phyloP scores from a whole-genome alignment of 1,284 basidiomycete species.

The Lignosus rhinocerotis region DNA sequence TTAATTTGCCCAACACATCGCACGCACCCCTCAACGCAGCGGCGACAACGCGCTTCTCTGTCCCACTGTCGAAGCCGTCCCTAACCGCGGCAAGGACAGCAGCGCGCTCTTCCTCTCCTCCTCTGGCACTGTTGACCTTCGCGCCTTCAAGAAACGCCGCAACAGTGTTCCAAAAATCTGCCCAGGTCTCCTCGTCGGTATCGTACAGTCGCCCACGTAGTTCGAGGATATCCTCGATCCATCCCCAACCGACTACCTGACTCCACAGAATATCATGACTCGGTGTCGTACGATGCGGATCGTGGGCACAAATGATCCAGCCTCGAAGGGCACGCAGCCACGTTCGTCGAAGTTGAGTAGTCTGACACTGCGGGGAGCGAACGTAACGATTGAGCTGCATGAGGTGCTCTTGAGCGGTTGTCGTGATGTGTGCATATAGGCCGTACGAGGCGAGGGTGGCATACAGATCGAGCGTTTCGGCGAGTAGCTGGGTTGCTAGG shows the following conservation, averaged over 20 bases:
- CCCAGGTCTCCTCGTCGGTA: constrained; percentile 37
- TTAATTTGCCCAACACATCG: constrained; percentile 21
- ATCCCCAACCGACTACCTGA: constrained; percentile 75
- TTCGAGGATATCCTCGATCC: constrained; percentile 61
- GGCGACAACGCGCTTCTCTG: constrained; percentile 40
- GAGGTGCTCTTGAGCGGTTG: constrained; percentile 60
- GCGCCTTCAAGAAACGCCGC: constrained; percentile 77
- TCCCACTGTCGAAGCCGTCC: constrained; percentile 43
- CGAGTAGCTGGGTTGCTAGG: constrained; percentile 52
- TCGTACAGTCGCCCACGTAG: constrained; percentile 33
- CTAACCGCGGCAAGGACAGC: constrained; percentile 38
- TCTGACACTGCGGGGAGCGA: constrained; percentile 39
- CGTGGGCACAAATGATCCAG: constrained; percentile 84
- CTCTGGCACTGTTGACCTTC: constrained; percentile 65
- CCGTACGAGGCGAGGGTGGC: constrained; percentile 75
- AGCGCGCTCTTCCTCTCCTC: constrained; percentile 64
- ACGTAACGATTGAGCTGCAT: constrained; percentile 46
- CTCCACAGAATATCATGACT: constrained; percentile 91
- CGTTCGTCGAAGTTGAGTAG: constrained; percentile 39
- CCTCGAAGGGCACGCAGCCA: constrained; percentile 61
- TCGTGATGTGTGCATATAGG: constrained; percentile 65
- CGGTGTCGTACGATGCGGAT: constrained; percentile 87
- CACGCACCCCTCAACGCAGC: constrained; percentile 38
- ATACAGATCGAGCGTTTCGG: constrained; percentile 68
- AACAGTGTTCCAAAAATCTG: constrained; percentile 53